Percentiles rank a stretch among this genome's conserved stretches.
These are phyloP conservation scores for Hygrocybe coccinea DNA, from an alignment of 768 basidiomycete species.

Conservation along the genomic window DNA sequence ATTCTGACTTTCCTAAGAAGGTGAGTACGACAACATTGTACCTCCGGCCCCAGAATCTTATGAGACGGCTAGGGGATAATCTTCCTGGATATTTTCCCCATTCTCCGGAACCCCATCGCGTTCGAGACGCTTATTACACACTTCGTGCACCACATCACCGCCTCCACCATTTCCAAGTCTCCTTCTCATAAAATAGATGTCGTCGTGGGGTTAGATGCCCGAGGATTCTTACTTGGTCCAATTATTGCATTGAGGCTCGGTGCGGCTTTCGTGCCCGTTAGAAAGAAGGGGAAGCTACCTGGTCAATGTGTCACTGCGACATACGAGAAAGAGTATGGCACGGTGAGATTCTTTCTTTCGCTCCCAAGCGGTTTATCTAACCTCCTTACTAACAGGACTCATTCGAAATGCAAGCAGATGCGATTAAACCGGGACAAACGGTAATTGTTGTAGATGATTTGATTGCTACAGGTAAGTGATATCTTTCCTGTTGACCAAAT, in stretches of 20 bases:
- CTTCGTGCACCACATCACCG: slow-evolving; percentile 78
- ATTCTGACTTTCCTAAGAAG: slow-evolving; percentile 88
- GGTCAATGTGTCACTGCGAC: slow-evolving; percentile 68
- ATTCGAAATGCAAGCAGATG: slow-evolving; percentile 93
- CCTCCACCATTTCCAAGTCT: slow-evolving; percentile 60
- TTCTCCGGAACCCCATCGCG: slow-evolving; percentile 77
- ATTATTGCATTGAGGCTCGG: slow-evolving; percentile 85
- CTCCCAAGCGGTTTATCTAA: not conserved
- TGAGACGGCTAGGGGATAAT: slow-evolving; percentile 61
- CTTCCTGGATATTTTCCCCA: slow-evolving; percentile 94
- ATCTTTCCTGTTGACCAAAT: not conserved
- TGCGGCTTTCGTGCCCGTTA: slow-evolving; percentile 92
- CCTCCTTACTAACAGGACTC: slow-evolving; percentile 54
- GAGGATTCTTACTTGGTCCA: slow-evolving; percentile 94
- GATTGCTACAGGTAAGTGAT: slow-evolving; percentile 81
- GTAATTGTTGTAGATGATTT: slow-evolving; percentile 92
- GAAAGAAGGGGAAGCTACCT: slow-evolving; percentile 94
- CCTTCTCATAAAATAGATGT: slow-evolving; percentile 75
- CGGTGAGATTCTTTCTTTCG: slow-evolving; percentile 41
- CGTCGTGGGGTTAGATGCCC: slow-evolving; percentile 90
- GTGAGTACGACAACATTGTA: slow-evolving; percentile 41
- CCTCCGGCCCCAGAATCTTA: not conserved
- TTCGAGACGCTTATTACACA: slow-evolving; percentile 92
- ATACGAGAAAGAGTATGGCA: slow-evolving; percentile 92
- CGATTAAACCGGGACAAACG: slow-evolving; percentile 75